Percentiles rank a stretch among this genome's conserved stretches.
Evolutionary conservation across 1,284 basidiomycete species (phyloP).

Genomic region (Laetiporus sulphureus): DNA sequence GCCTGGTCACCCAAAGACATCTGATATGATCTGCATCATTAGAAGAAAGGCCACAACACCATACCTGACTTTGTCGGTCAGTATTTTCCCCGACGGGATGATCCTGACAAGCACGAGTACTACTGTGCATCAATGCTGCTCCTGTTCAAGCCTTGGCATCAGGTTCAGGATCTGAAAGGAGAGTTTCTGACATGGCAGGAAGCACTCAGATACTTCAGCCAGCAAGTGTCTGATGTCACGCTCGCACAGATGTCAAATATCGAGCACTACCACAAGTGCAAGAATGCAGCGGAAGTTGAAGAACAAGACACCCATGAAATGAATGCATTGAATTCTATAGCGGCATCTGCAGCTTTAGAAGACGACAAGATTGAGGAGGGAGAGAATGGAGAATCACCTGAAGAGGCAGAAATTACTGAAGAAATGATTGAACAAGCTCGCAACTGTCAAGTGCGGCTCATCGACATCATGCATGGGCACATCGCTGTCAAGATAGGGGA

Average conservation of each 20-base stretch:
- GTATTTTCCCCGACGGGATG: slow-evolving; percentile 25
- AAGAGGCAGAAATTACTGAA: background rate
- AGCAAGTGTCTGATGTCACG: background rate
- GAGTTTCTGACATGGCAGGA: slow-evolving; percentile 16
- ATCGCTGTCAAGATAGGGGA: background rate
- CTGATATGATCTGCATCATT: slow-evolving; percentile 15
- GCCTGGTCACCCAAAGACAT: slow-evolving; percentile 10
- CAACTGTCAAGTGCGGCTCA: background rate
- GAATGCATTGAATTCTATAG: background rate
- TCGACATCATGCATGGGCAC: background rate
- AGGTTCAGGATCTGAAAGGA: slow-evolving; percentile 21
- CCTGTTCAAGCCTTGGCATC: slow-evolving; percentile 30
- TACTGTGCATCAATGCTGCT: slow-evolving; percentile 32
- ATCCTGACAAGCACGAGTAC: slow-evolving; percentile 14
- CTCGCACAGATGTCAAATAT: slow-evolving; percentile 18
- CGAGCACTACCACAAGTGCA: slow-evolving; percentile 30
- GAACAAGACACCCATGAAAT: background rate
- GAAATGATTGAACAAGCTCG: background rate
- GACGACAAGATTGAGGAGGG: background rate
- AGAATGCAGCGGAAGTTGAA: background rate
- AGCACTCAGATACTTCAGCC: background rate
- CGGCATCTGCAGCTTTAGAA: background rate
- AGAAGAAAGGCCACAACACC: slow-evolving; percentile 7
- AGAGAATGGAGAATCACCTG: background rate
- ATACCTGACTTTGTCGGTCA: slow-evolving; percentile 21